Evolutionary conservation across 257 asterid species (phyloP).

Genomic region (Nicotiana knightiana): DNA sequence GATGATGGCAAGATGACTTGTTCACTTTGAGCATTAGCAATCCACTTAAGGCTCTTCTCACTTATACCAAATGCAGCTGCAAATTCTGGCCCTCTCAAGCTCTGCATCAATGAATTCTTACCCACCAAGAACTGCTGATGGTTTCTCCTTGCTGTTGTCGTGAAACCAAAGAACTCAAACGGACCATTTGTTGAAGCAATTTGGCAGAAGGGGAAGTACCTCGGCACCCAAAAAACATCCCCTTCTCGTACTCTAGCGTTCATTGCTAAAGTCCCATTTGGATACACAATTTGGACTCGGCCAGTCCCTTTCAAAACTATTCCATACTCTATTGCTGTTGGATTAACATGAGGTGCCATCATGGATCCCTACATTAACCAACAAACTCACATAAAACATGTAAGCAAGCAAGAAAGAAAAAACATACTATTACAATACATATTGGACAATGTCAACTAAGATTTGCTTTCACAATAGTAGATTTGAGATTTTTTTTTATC

Average conservation of each 20-base stretch:
- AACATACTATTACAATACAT: not conserved
- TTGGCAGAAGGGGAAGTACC: conserved; percentile 84
- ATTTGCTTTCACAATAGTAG: not conserved
- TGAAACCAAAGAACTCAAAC: conserved; percentile 82
- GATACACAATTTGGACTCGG: conserved; percentile 9
- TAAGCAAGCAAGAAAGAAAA: not conserved
- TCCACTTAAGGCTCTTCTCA: conserved; percentile 22
- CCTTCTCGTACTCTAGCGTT: conserved; percentile 61
- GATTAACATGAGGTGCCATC: conserved; percentile 94
- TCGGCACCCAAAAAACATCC: conserved; percentile 72
- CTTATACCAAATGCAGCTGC: conserved; percentile 62
- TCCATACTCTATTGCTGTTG: conserved; percentile 67
- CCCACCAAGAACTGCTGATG: conserved; percentile 79
- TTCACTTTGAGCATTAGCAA: no score
- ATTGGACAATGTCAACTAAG: not conserved
- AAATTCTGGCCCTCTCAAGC: conserved; percentile 52
- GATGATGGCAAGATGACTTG: no score
- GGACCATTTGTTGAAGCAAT: conserved; percentile 67
- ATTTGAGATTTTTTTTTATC: not conserved
- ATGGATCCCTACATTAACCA: conserved; percentile 56
- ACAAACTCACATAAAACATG: not conserved
- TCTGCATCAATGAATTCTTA: conserved; percentile 43
- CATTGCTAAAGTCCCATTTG: conserved; percentile 79
- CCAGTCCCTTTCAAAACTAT: conserved; percentile 60
- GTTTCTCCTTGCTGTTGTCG: conserved; percentile 61